Percentiles rank a stretch among this genome's conserved stretches.
Evolutionary conservation across 2,329 filamentous ascomycete species (phyloP).

Genomic region (Aspergillus sp.): DNA sequence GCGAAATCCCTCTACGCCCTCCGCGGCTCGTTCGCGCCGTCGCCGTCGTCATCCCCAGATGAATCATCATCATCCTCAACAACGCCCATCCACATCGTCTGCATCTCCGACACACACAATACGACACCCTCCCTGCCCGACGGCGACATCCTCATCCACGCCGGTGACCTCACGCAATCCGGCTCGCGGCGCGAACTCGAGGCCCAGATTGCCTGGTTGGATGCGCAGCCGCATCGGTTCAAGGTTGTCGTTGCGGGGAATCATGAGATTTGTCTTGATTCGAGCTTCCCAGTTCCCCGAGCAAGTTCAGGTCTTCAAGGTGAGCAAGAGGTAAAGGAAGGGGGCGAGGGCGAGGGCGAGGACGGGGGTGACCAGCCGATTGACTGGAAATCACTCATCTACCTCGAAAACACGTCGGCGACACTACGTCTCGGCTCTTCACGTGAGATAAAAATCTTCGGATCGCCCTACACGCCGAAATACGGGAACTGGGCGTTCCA

Average conservation of each 20-base stretch:
- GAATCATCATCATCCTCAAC: neutral
- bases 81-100: constrained; percentile 5
- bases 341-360: constrained; percentile 46
- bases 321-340: no score
- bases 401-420: constrained; percentile 69
- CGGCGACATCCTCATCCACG: constrained; percentile 48
- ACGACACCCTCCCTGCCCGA: constrained; percentile 25
- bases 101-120: constrained; percentile 39
- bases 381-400: constrained; percentile 68
- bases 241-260: constrained; percentile 84
- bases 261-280: constrained; percentile 80
- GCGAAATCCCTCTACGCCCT: neutral
- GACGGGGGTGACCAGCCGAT: constrained; percentile 46
- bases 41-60: neutral
- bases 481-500: constrained; percentile 79
- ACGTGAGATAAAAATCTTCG: constrained; percentile 70
- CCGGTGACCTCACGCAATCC: constrained; percentile 56
- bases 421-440: constrained; percentile 57
- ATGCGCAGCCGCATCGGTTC: constrained; percentile 68
- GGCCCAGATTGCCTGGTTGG: constrained; percentile 76
- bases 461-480: constrained; percentile 72
- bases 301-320: no score
- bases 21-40: neutral
- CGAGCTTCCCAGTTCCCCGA: no score
- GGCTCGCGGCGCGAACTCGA: constrained; percentile 74